These are phyloP conservation scores for Ilex asprella DNA, from an alignment of 257 asterid genomes.

Conservation along the genomic window DNA sequence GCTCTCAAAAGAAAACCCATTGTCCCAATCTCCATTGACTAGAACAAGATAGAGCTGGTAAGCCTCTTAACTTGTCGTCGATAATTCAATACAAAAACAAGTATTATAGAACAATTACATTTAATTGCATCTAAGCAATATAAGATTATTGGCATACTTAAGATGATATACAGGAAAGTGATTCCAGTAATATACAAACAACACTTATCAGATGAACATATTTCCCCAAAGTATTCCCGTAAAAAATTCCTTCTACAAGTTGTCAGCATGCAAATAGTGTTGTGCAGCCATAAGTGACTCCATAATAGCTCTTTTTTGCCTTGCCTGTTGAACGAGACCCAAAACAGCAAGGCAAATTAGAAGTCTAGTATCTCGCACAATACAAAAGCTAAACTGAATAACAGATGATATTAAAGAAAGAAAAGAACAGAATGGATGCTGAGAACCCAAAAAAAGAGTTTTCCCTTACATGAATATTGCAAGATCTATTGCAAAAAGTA, in stretches of 20 bases:
- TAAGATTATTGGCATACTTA: too few relatives aligned
- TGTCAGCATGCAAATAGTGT: constrained; percentile 68
- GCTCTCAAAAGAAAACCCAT: too few relatives aligned
- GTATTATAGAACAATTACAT: too few relatives aligned
- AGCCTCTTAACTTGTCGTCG: too few relatives aligned
- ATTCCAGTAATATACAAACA: constrained; percentile 36
- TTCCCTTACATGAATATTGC: constrained; percentile 6
- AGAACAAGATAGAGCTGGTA: too few relatives aligned
- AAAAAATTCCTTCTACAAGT: constrained; percentile 87
- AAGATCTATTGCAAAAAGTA: constrained; percentile 14
- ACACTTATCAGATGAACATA: constrained; percentile 40
- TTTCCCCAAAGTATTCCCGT: constrained; percentile 81
- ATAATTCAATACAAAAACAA: too few relatives aligned
- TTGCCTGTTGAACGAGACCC: constrained; percentile 39
- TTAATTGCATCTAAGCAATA: too few relatives aligned
- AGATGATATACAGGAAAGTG: background rate
- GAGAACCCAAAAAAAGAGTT: too few relatives aligned
- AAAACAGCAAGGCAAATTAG: constrained; percentile 13
- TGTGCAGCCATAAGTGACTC: constrained; percentile 77
- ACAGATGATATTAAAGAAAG: constrained; percentile 1
- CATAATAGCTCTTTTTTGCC: constrained; percentile 70
- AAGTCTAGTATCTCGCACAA: background rate
- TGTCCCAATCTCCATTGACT: too few relatives aligned
- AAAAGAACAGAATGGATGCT: background rate
- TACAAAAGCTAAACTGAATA: background rate